These are phyloP conservation scores for Hypoxylon sp. DNA, from an alignment of 2,329 filamentous ascomycete genomes.

Conservation along the genomic window DNA sequence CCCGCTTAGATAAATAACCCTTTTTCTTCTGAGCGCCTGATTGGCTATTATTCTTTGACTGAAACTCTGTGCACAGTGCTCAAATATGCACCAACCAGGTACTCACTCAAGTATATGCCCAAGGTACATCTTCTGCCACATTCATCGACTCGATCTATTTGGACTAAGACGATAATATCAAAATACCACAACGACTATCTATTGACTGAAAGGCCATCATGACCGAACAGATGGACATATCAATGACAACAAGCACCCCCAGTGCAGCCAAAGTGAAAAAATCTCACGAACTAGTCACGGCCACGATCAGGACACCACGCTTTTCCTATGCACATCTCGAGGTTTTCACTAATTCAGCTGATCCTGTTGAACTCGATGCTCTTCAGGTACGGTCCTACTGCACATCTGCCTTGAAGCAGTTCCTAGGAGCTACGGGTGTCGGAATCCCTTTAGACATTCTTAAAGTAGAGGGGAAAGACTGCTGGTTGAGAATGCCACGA, in stretches of 20 bases:
- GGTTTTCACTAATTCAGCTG: conserved; percentile 56
- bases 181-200: conserved; percentile 6
- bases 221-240: conserved; percentile 45
- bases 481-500: conserved; percentile 76
- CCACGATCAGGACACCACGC: conserved; percentile 66
- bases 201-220: conserved; percentile 24
- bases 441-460: conserved; percentile 80
- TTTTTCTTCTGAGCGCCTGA: neutral
- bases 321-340: conserved; percentile 72
- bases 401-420: conserved; percentile 74
- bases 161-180: neutral
- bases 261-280: conserved; percentile 51
- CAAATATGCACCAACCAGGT: too few relatives aligned
- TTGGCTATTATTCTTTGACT: neutral
- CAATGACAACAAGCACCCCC: conserved; percentile 51
- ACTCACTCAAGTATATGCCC: neutral
- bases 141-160: neutral
- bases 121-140: too few relatives aligned
- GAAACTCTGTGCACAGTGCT: neutral
- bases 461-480: conserved; percentile 67
- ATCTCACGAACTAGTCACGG: conserved; percentile 65
- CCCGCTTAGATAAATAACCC: neutral
- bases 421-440: conserved; percentile 77
- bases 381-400: conserved; percentile 75
- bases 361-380: conserved; percentile 64